These are phyloP conservation scores for Gracilaria gracilis DNA, from an alignment of 23 red algal species.

Conservation along the genomic window DNA sequence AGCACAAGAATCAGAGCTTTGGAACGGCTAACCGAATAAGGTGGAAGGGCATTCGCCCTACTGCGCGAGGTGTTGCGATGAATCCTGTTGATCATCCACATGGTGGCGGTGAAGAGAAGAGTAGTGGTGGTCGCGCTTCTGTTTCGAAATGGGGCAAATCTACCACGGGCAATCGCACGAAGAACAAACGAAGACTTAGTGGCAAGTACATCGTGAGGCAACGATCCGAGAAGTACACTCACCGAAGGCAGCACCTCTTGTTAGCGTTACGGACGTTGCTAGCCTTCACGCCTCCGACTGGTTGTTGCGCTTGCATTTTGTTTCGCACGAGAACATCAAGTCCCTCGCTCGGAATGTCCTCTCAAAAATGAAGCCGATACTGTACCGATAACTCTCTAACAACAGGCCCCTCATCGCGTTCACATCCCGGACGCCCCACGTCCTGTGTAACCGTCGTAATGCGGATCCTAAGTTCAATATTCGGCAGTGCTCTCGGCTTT, in stretches of 20 bases:
- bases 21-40: conserved; percentile 94
- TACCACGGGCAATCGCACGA: conserved; percentile 89
- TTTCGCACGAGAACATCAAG: no score
- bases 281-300: no score
- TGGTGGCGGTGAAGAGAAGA: conserved; percentile 96
- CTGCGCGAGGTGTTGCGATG: conserved; percentile 96
- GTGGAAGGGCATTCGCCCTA: conserved; percentile 83
- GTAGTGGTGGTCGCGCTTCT: conserved; percentile 82
- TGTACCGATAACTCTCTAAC: no score
- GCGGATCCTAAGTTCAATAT: conserved; percentile 21
- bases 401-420: no score
- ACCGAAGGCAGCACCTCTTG: no score
- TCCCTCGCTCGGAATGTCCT: no score
- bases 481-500: conserved; percentile 10
- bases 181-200: conserved; percentile 70
- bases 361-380: no score
- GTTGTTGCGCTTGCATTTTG: no score
- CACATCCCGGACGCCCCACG: no score
- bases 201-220: conserved; percentile 64
- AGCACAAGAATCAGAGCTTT: conserved; percentile 94
- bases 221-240: conserved; percentile 44
- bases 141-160: conserved; percentile 92
- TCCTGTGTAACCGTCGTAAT: not conserved
- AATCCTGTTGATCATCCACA: conserved; percentile 99
- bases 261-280: no score